Base-by-base conservation (phyloP, 202 grass and related monocot species). In the Elaeis oleifera region DNA sequence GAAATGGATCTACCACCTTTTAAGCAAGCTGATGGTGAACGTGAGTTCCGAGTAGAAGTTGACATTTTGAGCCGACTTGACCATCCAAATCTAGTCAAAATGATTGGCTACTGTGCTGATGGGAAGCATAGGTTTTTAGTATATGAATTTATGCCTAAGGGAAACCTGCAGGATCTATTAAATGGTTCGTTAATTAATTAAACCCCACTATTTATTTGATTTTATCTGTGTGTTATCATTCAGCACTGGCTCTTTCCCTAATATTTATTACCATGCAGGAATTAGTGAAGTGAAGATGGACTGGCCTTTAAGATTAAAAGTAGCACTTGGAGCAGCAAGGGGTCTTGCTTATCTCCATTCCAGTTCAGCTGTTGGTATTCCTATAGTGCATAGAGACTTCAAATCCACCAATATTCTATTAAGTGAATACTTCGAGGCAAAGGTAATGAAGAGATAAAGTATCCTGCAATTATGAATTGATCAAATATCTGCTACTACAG, bases 361-460 rank as follows among this genome's bases (percentile, higher is more conserved):
- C 5, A 85, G 60, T 74, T 82, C 84, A 3, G 88, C 79, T 23
- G 89, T 89, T 68, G 94, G 94, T 64, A 78, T 81, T 56, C 94
- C 94, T 26, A 81, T 99, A 73, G 85, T 99, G 20, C 94, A 99
- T 69, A 78, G 94, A 50, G 94, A 99, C 79, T 99, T 99, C 88
- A 99, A 99, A 73, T 99, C 94, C 39, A 89, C 88, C 79, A 99
- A 99, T 67, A 80, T 99, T 75, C 88, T 99, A 28, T 76, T 99
- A 39, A 82, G 62, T 44, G 59, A 84, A 16, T 72, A 86, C 62
- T 86, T 86, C 54, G 94, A 94, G 50, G 77, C 94, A 0, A 99
- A 99, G 91, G 90, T 95, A 87, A 70, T 55, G 50, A 25, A 73
- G 58, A 63, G 6, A 31, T 23, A 24, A 21, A 32, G 5, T 6